Conservation (phyloP, 495 filamentous ascomycete genomes). For the Physcia stellaris region DNA sequence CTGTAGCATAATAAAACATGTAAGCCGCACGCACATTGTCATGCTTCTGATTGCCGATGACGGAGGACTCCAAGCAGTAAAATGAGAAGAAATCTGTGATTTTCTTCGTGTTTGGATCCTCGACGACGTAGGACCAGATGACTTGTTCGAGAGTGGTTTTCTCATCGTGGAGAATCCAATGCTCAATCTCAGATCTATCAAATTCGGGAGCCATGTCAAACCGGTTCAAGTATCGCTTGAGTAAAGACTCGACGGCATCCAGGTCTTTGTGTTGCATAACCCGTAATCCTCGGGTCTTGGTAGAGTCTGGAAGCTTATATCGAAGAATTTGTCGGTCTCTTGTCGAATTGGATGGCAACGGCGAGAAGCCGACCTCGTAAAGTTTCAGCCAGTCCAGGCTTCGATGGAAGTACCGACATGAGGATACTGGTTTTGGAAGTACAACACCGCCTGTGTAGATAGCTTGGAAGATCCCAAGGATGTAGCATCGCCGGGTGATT, state of each 20-base stretch:
- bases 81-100: conserved; percentile 96
- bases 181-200: conserved; percentile 60
- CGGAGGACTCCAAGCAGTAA: conserved; percentile 84
- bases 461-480: conserved; percentile 74
- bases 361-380: conserved; percentile 83
- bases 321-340: conserved; percentile 65
- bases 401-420: conserved; percentile 89
- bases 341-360: conserved; percentile 66
- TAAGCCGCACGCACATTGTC: conserved; percentile 73
- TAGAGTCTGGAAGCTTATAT: conserved; percentile 61
- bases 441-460: conserved; percentile 90
- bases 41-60: conserved; percentile 69
- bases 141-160: conserved; percentile 54
- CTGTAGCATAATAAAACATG: conserved; percentile 89
- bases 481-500: conserved; percentile 80
- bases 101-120: conserved; percentile 57
- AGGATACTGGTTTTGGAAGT: conserved; percentile 78
- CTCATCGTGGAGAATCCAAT: conserved; percentile 70
- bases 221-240: conserved; percentile 63
- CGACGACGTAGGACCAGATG: conserved; percentile 84
- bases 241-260: conserved; percentile 57
- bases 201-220: conserved; percentile 80
- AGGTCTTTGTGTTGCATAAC: conserved; percentile 72
- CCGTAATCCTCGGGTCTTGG: conserved; percentile 58
- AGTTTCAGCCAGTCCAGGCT: conserved; percentile 90